Conservation (phyloP, 2,329 filamentous ascomycete species). For the Colletotrichum musicola region DNA sequence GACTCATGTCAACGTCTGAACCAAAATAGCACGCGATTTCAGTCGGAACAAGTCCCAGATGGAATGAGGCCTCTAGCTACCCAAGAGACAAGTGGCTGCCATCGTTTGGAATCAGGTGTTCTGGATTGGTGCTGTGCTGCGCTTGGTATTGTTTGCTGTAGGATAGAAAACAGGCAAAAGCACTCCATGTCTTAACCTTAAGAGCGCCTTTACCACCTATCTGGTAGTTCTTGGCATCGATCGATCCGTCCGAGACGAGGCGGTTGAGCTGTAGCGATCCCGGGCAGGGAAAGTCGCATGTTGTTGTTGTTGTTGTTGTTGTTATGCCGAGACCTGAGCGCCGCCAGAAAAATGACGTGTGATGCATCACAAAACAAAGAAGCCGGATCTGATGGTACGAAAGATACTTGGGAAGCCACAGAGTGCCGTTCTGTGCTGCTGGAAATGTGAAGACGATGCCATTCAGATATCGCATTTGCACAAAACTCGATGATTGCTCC, state of each 20-base stretch:
- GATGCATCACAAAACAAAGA: not conserved
- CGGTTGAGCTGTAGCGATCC: not conserved
- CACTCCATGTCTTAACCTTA: conserved; percentile 26
- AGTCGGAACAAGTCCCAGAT: not conserved
- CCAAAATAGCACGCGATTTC: not conserved
- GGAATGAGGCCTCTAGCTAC: not conserved
- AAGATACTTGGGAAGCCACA: not conserved
- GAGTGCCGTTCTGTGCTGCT: not conserved
- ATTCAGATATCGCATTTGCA: not conserved
- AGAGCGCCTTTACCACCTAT: conserved; percentile 16
- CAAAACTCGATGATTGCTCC: too few species aligned
- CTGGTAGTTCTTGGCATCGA: conserved; percentile 28
- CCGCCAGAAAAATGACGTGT: not conserved
- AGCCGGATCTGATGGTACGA: not conserved
- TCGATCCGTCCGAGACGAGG: not conserved
- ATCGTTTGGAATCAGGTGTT: not conserved
- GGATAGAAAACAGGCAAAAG: not conserved
- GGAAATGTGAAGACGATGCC: not conserved
- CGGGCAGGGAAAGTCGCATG: not conserved
- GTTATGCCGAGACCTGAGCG: not conserved
- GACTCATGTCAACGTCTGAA: not conserved
- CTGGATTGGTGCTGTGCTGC: not conserved
- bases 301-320: not conserved
- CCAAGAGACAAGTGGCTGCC: not conserved
- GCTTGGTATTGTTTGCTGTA: not conserved